Percentiles rank a stretch among this genome's conserved stretches.
phyloP scores from a whole-genome alignment of 306 rosid species.

The Abrus precatorius region DNA sequence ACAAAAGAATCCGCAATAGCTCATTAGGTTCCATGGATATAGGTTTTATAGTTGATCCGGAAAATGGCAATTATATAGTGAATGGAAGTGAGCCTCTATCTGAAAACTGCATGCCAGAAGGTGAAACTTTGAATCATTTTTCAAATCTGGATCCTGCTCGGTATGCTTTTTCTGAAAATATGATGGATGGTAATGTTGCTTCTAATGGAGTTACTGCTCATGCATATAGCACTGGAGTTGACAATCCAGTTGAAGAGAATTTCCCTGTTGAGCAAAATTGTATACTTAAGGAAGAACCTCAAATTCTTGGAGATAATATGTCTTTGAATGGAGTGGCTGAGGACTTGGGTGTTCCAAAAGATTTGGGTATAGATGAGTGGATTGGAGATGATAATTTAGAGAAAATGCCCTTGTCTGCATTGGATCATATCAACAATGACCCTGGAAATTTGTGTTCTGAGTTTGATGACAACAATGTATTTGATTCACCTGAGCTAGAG shows the following conservation, averaged over 20 bases:
- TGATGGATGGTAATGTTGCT: conserved; percentile 54
- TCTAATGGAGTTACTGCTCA: conserved; percentile 43
- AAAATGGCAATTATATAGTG: conserved; percentile 47
- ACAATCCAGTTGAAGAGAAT: conserved; percentile 58
- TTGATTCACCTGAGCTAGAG: conserved; percentile 71
- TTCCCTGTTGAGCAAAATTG: conserved; percentile 51
- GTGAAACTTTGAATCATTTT: conserved; percentile 58
- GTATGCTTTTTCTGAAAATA: conserved; percentile 59
- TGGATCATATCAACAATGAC: conserved; percentile 59
- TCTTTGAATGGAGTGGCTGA: conserved; percentile 56
- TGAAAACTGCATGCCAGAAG: conserved; percentile 60
- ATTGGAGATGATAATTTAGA: conserved; percentile 59
- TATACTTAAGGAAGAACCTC: conserved; percentile 60
- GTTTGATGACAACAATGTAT: conserved; percentile 62
- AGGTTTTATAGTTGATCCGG: conserved; percentile 70
- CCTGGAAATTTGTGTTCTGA: conserved; percentile 66
- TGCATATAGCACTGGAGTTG: conserved; percentile 59
- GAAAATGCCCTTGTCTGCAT: conserved; percentile 56
- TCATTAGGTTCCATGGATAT: conserved; percentile 63
- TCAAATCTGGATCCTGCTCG: conserved; percentile 59
- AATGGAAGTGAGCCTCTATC: conserved; percentile 60
- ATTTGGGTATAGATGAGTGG: conserved; percentile 57
- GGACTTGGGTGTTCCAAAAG: conserved; percentile 54
- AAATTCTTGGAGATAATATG: conserved; percentile 53
- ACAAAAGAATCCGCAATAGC: conserved; percentile 71